Percentiles rank a stretch among this genome's conserved stretches.
These are phyloP conservation scores for Arthrinium puccinioides DNA, from an alignment of 2,329 filamentous ascomycete genomes.

Conservation along the genomic window DNA sequence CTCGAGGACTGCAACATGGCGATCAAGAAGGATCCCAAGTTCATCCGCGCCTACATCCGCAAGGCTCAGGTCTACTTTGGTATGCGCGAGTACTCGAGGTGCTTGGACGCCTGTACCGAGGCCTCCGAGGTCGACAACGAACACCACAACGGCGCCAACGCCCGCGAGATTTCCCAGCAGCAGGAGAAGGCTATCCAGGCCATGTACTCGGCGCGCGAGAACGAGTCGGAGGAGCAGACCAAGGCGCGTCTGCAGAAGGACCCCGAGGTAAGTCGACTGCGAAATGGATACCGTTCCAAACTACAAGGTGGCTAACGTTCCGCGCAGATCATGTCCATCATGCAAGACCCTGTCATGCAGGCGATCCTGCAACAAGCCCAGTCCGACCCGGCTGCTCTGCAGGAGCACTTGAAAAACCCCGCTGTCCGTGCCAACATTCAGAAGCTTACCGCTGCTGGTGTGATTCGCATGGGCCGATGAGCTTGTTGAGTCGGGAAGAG, in stretches of 20 bases:
- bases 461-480: slow-evolving; percentile 66
- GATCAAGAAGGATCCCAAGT: slow-evolving; percentile 83
- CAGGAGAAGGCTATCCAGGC: slow-evolving; percentile 86
- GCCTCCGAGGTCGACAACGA: slow-evolving; percentile 70
- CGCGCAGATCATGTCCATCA: slow-evolving; percentile 70
- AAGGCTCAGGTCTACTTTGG: slow-evolving; percentile 93
- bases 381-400: slow-evolving; percentile 80
- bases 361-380: slow-evolving; percentile 95
- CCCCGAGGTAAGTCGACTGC: slow-evolving; percentile 62
- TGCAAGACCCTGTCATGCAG: slow-evolving; percentile 97
- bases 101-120: slow-evolving; percentile 79
- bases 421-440: slow-evolving; percentile 81
- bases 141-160: slow-evolving; percentile 64
- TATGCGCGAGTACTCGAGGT: slow-evolving; percentile 98
- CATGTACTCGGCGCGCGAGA: slow-evolving; percentile 85
- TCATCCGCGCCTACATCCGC: slow-evolving; percentile 92
- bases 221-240: slow-evolving; percentile 94
- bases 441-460: slow-evolving; percentile 87
- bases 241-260: slow-evolving; percentile 84
- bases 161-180: slow-evolving; percentile 87
- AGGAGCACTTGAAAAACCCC: slow-evolving; percentile 96
- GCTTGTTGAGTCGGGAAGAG: neutral
- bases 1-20: slow-evolving; percentile 88
- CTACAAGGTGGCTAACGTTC: slow-evolving; percentile 15
- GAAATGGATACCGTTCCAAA: neutral